Evolutionary conservation across 495 filamentous ascomycete species (phyloP), one percentile per base, ranked within the genome.

Genomic region (Aspergillus cavernicola): DNA sequence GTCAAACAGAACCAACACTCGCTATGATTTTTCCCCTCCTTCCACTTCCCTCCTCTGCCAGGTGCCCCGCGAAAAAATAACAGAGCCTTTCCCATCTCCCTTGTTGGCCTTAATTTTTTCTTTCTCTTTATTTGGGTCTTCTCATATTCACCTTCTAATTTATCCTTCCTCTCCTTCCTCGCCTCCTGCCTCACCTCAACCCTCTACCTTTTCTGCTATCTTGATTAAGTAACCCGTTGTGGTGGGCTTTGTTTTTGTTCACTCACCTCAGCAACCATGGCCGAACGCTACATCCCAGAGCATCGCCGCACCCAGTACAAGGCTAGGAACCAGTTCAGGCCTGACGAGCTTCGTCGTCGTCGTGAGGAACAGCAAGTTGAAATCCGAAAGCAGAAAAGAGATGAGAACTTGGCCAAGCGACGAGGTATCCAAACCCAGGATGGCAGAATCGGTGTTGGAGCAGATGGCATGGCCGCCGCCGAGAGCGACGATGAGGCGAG

Each of bases 231-330:
- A 38, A 55, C 26, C 29, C 28, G 48, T 56, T 24, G 53, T 68
- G 62, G 60, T 65, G 63, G 62, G 63, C 63, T 66, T 68, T 66
- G 52, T 64, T 64, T 62, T 61, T 60, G 59, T 61, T 53, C 68
- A 60, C 70, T 69, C 69, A 53, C 64, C 67, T 53, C 53, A 61
- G 62, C 58, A 64, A 86, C 60, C 78, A 99, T 99, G 95, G 84
- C 92, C 64, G 95, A 99, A 66, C 89, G 92, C 42, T 99, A 96
- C 78, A 99, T 99, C 68, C 95, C 95, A 67, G 95, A 97, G 76
- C 95, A 99, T 82, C 90, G 95, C 66, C 93, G 95, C 65, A 96
- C 87, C 41, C 92, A 96, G 75, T 99, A 93, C 83, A 99, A 99
- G 85, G 95, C 95, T 54, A 95, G 93, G 80, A 89, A 86, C 69